Evolutionary conservation across 73 alveolate species (phyloP), one percentile per base, ranked within the genome.

Genomic region (Blepharisma japonicum): DNA sequence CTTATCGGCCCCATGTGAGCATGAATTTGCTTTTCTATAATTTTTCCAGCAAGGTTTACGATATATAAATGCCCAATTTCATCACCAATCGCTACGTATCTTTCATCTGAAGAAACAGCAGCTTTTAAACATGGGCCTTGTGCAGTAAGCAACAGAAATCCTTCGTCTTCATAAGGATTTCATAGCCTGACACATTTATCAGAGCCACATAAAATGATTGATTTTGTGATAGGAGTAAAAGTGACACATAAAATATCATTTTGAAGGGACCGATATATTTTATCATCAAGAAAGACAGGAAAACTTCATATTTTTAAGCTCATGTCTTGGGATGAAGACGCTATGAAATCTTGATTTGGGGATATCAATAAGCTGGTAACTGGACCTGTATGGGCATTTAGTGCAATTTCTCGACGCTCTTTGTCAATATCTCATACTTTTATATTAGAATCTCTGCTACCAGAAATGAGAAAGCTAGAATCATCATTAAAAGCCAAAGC

Each of bases 1-100:
- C 74, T n/a, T 1, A 61, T 61, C 47, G 74, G 46, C 18, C 74
- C 74, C 23, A 14, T 61, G 5, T 61, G 74, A 9, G 74, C 74
- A 14, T 61, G 74, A 0, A 61, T 2, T 3, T 61, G 47, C 23
- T 61, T 61, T 18, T 14, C 23, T 18, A 20, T 14, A 61, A 1
- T 14, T 8, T 18, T 14, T 14, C 18, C 49, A 14, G 66, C 66
- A 11, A 14, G n/a, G 14, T 61, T 61, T n/a, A 61, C 14, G 5
- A 61, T 14, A 5, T 61, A 61, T 14, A 61, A 39, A 61, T 18
- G 2, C 18, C 74, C 74, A 61, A 14, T 14, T 14, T 61, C 74
- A 48, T 61, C 74, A n/a, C 74, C 46, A 61, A 61, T 39, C 14
- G 74, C 74, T 14, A 61, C 47, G 2, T 25, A 20, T 61, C 23